Percentiles rank a stretch among this genome's conserved stretches.
phyloP scores from a whole-genome alignment of 768 basidiomycete genomes.

The Heimioporus sp. region DNA sequence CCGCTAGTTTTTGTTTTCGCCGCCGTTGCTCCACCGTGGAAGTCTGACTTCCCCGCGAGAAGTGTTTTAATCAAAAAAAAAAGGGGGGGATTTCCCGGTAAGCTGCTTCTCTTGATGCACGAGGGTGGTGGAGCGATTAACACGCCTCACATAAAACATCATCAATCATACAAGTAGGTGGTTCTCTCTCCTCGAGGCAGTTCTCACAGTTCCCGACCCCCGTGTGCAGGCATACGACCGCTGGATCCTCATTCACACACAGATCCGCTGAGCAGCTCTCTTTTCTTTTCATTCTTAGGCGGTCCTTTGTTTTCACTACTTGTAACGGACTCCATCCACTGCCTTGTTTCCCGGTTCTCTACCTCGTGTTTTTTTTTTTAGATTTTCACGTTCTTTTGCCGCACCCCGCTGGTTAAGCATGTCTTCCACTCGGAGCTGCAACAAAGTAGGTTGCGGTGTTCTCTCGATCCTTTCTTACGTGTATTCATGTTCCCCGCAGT shows the following conservation, averaged over 20 bases:
- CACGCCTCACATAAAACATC: conserved; percentile 22
- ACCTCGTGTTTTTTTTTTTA: not conserved
- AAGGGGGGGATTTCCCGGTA: conserved; percentile 20
- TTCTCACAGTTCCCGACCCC: conserved; percentile 10
- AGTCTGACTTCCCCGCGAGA: not conserved
- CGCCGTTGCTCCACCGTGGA: conserved; percentile 2
- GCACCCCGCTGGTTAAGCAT: conserved; percentile 3
- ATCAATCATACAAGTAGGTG: conserved; percentile 1
- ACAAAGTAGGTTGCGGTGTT: conserved; percentile 17
- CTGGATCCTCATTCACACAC: conserved; percentile 9
- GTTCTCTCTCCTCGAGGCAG: conserved; percentile 4
- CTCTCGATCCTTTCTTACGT: not conserved
- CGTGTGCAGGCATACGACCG: conserved; percentile 25
- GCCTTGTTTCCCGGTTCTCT: not conserved
- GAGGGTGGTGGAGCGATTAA: conserved; percentile 12
- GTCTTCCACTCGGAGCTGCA: conserved; percentile 17
- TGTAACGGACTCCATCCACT: not conserved
- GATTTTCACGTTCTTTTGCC: not conserved
- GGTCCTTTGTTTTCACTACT: not conserved
- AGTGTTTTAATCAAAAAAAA: conserved; percentile 14
- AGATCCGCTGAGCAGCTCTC: not conserved
- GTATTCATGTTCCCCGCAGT: conserved; percentile 12
- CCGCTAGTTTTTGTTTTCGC: not conserved
- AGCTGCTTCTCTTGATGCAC: conserved; percentile 27
- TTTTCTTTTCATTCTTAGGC: not conserved